These are phyloP conservation scores for Alternaria longipes DNA, from an alignment of 2,329 filamentous ascomycete genomes.

Conservation along the genomic window DNA sequence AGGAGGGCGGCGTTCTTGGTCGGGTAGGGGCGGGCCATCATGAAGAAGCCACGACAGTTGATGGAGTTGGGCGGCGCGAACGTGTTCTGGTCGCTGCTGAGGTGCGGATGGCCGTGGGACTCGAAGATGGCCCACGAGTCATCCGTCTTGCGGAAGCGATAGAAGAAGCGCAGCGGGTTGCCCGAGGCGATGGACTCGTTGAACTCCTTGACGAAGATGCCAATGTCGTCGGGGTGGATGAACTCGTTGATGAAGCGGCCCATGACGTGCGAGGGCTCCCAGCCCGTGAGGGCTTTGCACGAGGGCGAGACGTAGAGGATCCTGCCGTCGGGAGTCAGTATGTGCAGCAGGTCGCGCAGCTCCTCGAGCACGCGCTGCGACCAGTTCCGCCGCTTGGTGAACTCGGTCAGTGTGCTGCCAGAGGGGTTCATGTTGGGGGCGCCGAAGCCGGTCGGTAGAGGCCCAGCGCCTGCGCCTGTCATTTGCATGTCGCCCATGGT, in stretches of 20 bases:
- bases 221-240: constrained; percentile 85
- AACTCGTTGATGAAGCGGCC: constrained; percentile 81
- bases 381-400: constrained; percentile 78
- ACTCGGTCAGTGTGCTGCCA: constrained; percentile 69
- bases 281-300: constrained; percentile 77
- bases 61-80: constrained; percentile 67
- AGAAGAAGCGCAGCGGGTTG: constrained; percentile 83
- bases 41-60: constrained; percentile 89
- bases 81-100: constrained; percentile 73
- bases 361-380: constrained; percentile 89
- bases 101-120: constrained; percentile 90
- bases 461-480: constrained; percentile 62
- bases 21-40: constrained; percentile 90
- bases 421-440: constrained; percentile 54
- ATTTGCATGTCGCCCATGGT: constrained; percentile 43
- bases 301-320: constrained; percentile 89
- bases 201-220: constrained; percentile 85
- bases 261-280: constrained; percentile 73
- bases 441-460: constrained; percentile 65
- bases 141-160: constrained; percentile 80
- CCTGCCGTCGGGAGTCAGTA: constrained; percentile 83
- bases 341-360: constrained; percentile 86
- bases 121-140: constrained; percentile 83
- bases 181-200: constrained; percentile 87
- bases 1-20: constrained; percentile 85